These are phyloP conservation scores for Rhizopogon salebrosus DNA, from an alignment of 768 basidiomycete genomes.

Conservation along the genomic window DNA sequence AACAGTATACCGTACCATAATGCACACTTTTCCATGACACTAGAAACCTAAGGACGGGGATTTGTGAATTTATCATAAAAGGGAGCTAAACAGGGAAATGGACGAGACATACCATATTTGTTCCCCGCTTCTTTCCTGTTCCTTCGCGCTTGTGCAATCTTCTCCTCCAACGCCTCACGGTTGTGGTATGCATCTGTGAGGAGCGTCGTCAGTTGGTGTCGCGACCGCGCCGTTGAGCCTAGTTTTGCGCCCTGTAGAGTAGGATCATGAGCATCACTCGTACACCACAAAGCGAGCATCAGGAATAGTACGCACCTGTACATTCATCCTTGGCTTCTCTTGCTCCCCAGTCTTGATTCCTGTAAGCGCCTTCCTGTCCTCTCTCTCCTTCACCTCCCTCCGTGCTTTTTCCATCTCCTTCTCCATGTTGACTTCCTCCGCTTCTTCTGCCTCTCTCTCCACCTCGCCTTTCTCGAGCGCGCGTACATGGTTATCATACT, in stretches of 20 bases:
- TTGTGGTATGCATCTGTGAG: constrained; percentile 81
- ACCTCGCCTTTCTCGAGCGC: constrained; percentile 74
- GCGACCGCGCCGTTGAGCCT: constrained; percentile 61
- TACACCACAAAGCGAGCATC: neutral
- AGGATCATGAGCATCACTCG: neutral
- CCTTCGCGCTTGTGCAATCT: constrained; percentile 74
- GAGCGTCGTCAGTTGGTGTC: constrained; percentile 77
- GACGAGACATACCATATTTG: constrained; percentile 71
- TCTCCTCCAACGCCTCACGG: constrained; percentile 77
- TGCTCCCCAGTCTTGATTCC: constrained; percentile 43
- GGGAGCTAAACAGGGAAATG: too few species aligned
- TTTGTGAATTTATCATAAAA: neutral
- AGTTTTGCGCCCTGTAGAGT: constrained; percentile 58
- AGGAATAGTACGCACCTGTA: constrained; percentile 48
- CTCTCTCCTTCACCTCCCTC: constrained; percentile 66
- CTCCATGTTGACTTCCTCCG: constrained; percentile 57
- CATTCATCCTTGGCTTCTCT: constrained; percentile 75
- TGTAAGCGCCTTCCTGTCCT: constrained; percentile 74
- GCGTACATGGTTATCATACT: constrained; percentile 67
- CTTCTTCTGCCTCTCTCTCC: constrained; percentile 34
- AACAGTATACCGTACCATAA: neutral
- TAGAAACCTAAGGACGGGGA: constrained; percentile 18
- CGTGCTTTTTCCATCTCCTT: constrained; percentile 78
- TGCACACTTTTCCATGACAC: neutral
- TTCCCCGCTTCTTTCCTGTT: constrained; percentile 89